These are phyloP conservation scores for Boletus insuetus DNA, from an alignment of 768 basidiomycete species.

Conservation along the genomic window DNA sequence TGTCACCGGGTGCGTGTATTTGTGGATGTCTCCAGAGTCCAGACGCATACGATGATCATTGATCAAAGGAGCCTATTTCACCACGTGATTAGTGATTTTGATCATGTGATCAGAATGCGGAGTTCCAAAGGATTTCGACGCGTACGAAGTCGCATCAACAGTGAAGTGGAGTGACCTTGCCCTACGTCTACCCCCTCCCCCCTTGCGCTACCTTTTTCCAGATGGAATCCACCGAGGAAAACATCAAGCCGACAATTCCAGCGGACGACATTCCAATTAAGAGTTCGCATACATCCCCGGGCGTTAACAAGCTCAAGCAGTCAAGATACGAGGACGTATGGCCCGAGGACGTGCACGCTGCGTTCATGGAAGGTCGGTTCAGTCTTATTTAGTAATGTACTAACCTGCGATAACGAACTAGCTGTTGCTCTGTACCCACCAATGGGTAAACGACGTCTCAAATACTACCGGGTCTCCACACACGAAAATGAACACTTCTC, in stretches of 20 bases:
- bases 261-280: constrained; percentile 8
- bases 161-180: constrained; percentile 3
- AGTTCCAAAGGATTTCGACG: constrained; percentile 19
- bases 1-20: neutral
- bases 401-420: constrained; percentile 14
- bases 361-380: constrained; percentile 36
- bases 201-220: constrained; percentile 12
- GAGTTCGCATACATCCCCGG: neutral
- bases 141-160: constrained; percentile 11
- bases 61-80: accelerated
- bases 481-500: constrained; percentile 11
- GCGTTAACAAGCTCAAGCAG: constrained; percentile 22
- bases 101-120: constrained; percentile 28
- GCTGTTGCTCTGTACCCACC: constrained; percentile 33
- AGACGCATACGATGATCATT: too few species aligned
- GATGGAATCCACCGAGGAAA: constrained; percentile 21
- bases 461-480: constrained; percentile 27
- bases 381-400: neutral
- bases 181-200: neutral
- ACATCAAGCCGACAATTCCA: constrained; percentile 15
- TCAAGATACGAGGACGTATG: constrained; percentile 35
- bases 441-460: constrained; percentile 37
- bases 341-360: constrained; percentile 34
- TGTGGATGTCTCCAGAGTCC: too few species aligned
- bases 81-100: constrained; percentile 30